phyloP scores from a whole-genome alignment of 768 basidiomycete genomes.

The Kockovaella imperatae region DNA sequence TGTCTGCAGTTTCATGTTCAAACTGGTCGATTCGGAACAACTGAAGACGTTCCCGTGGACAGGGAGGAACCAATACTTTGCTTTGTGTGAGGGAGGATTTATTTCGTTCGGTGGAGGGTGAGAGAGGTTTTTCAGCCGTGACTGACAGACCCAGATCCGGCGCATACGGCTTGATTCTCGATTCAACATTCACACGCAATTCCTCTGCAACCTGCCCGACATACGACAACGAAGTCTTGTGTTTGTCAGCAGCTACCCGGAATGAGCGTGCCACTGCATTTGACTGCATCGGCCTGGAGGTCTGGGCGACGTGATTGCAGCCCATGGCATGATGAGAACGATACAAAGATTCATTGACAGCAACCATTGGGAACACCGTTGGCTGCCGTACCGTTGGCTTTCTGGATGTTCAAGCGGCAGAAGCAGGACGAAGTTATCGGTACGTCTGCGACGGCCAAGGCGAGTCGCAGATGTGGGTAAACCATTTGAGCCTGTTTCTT shows the following conservation, averaged over 20 bases:
- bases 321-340: too few relatives aligned
- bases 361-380: too few relatives aligned
- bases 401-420: slow-evolving; percentile 13
- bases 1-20: slow-evolving; percentile 25
- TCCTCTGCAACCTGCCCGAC: slow-evolving; percentile 77
- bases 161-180: slow-evolving; percentile 79
- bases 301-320: slow-evolving; percentile 59
- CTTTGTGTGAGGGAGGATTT: slow-evolving; percentile 69
- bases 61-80: slow-evolving; percentile 81
- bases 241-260: slow-evolving; percentile 47
- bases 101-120: slow-evolving; percentile 91
- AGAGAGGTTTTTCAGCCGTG: slow-evolving; percentile 40
- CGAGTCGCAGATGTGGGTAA: slow-evolving; percentile 14
- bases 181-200: slow-evolving; percentile 70
- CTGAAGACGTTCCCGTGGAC: slow-evolving; percentile 50
- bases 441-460: slow-evolving; percentile 26
- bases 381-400: not conserved
- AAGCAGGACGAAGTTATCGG: slow-evolving; percentile 23
- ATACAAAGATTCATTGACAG: too few relatives aligned
- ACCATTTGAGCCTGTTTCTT: slow-evolving; percentile 18
- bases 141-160: slow-evolving; percentile 48
- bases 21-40: slow-evolving; percentile 6
- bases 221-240: slow-evolving; percentile 78
- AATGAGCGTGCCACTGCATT: slow-evolving; percentile 57
- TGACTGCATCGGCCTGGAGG: slow-evolving; percentile 85